Evolutionary conservation across 208 protist genomes (phyloP).

Genomic region (Acanthamoeba triangularis): DNA sequence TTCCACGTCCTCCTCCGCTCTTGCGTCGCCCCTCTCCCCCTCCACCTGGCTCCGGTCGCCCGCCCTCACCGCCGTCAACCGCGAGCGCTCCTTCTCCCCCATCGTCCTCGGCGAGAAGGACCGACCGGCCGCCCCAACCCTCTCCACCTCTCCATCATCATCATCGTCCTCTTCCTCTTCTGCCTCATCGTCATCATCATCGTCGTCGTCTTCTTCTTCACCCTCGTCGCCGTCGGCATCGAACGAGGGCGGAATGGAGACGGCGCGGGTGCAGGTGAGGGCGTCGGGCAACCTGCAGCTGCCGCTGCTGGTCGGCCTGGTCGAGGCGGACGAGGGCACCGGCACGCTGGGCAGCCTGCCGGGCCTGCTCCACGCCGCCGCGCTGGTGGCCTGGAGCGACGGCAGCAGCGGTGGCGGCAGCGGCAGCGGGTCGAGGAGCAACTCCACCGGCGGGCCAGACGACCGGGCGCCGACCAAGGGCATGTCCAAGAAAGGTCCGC

Average conservation of each 20-base stretch:
- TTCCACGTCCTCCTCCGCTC: not conserved
- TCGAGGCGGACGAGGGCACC: constrained; percentile 24
- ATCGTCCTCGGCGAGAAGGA: constrained; percentile 43
- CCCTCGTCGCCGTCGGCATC: not conserved
- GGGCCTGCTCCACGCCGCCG: constrained; percentile 34
- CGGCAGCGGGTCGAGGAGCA: not conserved
- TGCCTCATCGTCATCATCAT: not conserved
- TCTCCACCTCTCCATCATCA: not conserved
- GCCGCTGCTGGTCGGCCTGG: not conserved
- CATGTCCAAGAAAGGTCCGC: constrained; percentile 18
- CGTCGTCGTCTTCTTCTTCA: not conserved
- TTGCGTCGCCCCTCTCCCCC: not conserved
- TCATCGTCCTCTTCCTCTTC: not conserved
- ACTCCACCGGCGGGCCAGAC: not conserved
- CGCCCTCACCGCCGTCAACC: not conserved
- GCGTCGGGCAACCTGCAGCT: constrained; percentile 56
- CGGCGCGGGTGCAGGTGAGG: not conserved
- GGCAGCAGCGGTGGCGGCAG: not conserved
- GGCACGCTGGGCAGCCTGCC: not conserved
- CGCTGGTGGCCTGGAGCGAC: constrained; percentile 2
- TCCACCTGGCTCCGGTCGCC: constrained; percentile 6
- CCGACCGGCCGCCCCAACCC: not conserved
- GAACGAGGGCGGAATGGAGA: not conserved
- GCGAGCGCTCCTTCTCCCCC: not conserved
- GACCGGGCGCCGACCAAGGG: not conserved